Conservation (phyloP, 371 early-diverging fungal genomes). For the Mortierella sp. region DNA sequence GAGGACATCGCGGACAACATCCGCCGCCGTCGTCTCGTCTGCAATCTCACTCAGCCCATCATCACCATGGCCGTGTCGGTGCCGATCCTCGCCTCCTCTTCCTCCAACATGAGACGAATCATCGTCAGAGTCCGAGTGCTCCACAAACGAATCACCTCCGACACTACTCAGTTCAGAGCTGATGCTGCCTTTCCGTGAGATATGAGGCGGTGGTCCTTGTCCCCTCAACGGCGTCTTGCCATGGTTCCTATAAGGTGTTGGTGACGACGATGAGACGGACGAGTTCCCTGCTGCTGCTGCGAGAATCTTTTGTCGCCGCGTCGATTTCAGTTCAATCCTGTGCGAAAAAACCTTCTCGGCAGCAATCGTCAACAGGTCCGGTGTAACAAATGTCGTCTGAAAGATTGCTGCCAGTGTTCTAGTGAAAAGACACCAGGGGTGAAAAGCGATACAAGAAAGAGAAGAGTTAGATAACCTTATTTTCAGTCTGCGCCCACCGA, state of each 20-base stretch:
- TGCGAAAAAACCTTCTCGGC: slow-evolving; percentile 71
- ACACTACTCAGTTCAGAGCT: slow-evolving; percentile 22
- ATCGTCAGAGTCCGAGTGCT: slow-evolving; percentile 28
- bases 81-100: background rate
- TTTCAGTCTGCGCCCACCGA: background rate
- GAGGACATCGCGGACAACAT: slow-evolving; percentile 43
- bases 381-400: slow-evolving; percentile 68
- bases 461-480: background rate
- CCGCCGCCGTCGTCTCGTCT: slow-evolving; percentile 31
- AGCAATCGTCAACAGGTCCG: slow-evolving; percentile 70
- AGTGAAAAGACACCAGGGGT: background rate
- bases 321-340: slow-evolving; percentile 56
- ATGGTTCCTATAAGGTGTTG: background rate
- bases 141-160: slow-evolving; percentile 32
- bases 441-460: background rate
- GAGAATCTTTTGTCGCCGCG: slow-evolving; percentile 22
- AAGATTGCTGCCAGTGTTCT: slow-evolving; percentile 70
- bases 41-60: background rate
- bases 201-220: background rate
- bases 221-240: slow-evolving; percentile 15
- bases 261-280: slow-evolving; percentile 2
- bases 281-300: background rate
- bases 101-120: background rate
- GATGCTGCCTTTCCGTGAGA: background rate
- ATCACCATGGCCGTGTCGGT: background rate